A percentile compares a stretch with the other conserved stretches of the same genome.
Conservation (phyloP, 2,329 filamentous ascomycete species). For the Lachnellula arida region DNA sequence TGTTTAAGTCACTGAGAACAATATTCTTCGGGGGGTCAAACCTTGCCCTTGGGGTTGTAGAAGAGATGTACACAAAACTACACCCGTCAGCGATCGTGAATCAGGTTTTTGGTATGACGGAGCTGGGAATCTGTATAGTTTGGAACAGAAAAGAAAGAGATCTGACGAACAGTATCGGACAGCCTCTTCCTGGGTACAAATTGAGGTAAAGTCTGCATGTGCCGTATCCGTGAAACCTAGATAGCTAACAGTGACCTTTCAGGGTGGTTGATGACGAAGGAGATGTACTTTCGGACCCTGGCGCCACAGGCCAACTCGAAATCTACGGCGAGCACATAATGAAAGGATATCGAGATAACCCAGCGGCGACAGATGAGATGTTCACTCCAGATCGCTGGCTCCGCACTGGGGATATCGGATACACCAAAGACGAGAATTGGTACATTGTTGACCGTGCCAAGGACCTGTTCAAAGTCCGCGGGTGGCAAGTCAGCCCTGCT, state of each 20-base stretch:
- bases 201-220: neutral
- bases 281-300: constrained; percentile 5
- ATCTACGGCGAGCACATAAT: constrained; percentile 29
- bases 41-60: constrained; percentile 37
- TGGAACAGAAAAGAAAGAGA: constrained; percentile 23
- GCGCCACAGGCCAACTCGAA: constrained; percentile 25
- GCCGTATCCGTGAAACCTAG: neutral
- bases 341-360: constrained; percentile 35
- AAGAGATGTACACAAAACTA: constrained; percentile 36
- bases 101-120: constrained; percentile 50
- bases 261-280: constrained; percentile 12
- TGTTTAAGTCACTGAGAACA: constrained; percentile 33
- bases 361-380: constrained; percentile 26
- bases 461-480: constrained; percentile 43
- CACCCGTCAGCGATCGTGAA: constrained; percentile 37
- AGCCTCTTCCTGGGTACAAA: constrained; percentile 34
- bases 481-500: constrained; percentile 44
- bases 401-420: constrained; percentile 40
- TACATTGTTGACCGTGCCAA: constrained; percentile 44
- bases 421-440: constrained; percentile 33
- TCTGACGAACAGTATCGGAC: constrained; percentile 41
- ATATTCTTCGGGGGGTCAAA: constrained; percentile 45
- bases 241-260: neutral
- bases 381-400: constrained; percentile 34
- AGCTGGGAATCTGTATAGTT: constrained; percentile 37